Evolutionary conservation across 306 rosid species (phyloP).

Genomic region (Pterocarpus santalinus): DNA sequence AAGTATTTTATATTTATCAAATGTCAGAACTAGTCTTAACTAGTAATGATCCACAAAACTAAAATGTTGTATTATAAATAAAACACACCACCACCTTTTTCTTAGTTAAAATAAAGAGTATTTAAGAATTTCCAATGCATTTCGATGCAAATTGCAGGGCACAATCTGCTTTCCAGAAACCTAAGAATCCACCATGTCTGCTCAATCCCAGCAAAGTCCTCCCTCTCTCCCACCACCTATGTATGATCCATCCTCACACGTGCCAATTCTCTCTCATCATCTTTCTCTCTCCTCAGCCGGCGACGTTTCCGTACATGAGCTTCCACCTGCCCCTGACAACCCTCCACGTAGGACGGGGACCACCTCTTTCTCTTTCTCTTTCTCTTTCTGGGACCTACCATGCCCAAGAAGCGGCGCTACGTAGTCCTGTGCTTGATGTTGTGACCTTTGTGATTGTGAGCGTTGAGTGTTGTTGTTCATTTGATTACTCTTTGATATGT

Average conservation of each 20-base stretch:
- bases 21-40: too few relatives aligned
- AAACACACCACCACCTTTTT: too few relatives aligned
- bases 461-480: not conserved
- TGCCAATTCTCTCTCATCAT: slow-evolving; percentile 32
- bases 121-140: not conserved
- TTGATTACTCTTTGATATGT: not conserved
- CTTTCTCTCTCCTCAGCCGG: slow-evolving; percentile 48
- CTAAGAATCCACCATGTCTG: slow-evolving; percentile 61
- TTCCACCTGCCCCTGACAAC: slow-evolving; percentile 19
- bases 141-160: slow-evolving; percentile 47
- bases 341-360: slow-evolving; percentile 45
- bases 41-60: too few relatives aligned
- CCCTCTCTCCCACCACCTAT: not conserved
- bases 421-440: not conserved
- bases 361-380: slow-evolving; percentile 2
- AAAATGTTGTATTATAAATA: too few relatives aligned
- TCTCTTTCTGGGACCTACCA: slow-evolving; percentile 23
- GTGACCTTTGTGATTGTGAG: not conserved
- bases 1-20: too few relatives aligned
- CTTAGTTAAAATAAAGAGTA: too few relatives aligned
- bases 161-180: slow-evolving; percentile 56
- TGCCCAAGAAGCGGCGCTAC: slow-evolving; percentile 19
- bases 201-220: slow-evolving; percentile 54
- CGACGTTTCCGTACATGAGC: slow-evolving; percentile 34
- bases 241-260: not conserved